Base-by-base conservation (phyloP, 306 rosid species). In the Casuarina cunninghamiana region DNA sequence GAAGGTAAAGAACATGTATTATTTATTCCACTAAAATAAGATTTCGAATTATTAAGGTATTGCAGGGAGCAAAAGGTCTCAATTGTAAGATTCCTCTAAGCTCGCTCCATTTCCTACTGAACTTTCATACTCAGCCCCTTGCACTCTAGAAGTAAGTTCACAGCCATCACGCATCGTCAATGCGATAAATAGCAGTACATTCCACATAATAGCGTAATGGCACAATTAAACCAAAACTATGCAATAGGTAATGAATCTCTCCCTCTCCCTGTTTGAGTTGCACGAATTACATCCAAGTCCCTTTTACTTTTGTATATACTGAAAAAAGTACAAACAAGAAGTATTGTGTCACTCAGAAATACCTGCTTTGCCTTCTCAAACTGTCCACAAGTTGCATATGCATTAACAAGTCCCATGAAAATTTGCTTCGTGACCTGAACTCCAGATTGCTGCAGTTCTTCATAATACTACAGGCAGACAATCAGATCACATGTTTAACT, bases 291-390 rank as follows among this genome's bases (percentile, higher is more conserved):
- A 65, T 38, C 35, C 6, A 54, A 46, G 63, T 39, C 21, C 71
- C 63, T 53, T 46, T 69, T 74, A 66, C 70, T 43, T 19, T 74
- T 75, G n/a, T 37, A 73, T 54, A 48, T 10, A 73, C 53, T 10
- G 75, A 17, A 51, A 63, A 46, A 53, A 51, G 42, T 79, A 70
- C 44, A 75, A 67, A 38, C 51, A 82, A 75, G 55, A 43, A 38
- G 80, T 71, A 69, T 83, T 15, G 67, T 38, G 60, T 54, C 76
- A 44, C 69, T 69, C 53, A 62, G 6, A 65, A 73, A 71, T 84
- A 95, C 98, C 97, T 89, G 89, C 87, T 91, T 92, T 84, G 96
- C 98, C 86, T 88, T 91, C 83, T 92, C 93, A 78, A 86, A 85
- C 66, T 88, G 88, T 75, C 98, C 98, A 77, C 85, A 84, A 72